Evolutionary conservation across 2,329 filamentous ascomycete species (phyloP).

Genomic region (Tothia fuscella): DNA sequence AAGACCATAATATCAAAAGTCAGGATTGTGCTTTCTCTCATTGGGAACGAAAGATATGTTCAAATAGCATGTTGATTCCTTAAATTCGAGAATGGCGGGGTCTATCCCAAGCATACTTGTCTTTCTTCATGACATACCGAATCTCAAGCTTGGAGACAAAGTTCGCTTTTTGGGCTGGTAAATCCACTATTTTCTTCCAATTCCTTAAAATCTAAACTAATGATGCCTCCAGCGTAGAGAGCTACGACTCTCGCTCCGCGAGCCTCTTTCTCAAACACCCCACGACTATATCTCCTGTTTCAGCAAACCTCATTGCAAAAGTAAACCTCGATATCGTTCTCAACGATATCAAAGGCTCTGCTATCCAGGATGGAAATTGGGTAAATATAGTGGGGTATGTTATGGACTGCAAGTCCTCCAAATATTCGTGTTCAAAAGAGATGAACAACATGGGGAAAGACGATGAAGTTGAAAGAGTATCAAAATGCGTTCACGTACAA

Average conservation of each 20-base stretch:
- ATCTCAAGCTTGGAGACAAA: slow-evolving; percentile 52
- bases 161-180: slow-evolving; percentile 90
- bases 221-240: slow-evolving; percentile 39
- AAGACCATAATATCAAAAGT: too few relatives aligned
- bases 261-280: slow-evolving; percentile 57
- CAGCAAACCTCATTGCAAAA: slow-evolving; percentile 35
- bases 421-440: neutral
- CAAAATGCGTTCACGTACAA: slow-evolving; percentile 46
- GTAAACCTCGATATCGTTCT: slow-evolving; percentile 66
- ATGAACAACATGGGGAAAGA: neutral
- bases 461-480: slow-evolving; percentile 7
- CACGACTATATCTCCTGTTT: slow-evolving; percentile 28
- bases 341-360: slow-evolving; percentile 47
- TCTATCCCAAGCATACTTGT: slow-evolving; percentile 48
- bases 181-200: slow-evolving; percentile 19
- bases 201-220: slow-evolving; percentile 13
- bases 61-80: neutral
- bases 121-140: slow-evolving; percentile 32
- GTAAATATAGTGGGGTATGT: slow-evolving; percentile 78
- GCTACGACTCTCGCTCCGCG: slow-evolving; percentile 46
- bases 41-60: too few relatives aligned
- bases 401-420: neutral
- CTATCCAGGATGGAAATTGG: slow-evolving; percentile 68
- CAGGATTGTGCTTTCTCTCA: too few relatives aligned
- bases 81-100: slow-evolving; percentile 24